These are phyloP conservation scores for Plectranthus barbatus DNA, from an alignment of 257 asterid species.

Conservation along the genomic window DNA sequence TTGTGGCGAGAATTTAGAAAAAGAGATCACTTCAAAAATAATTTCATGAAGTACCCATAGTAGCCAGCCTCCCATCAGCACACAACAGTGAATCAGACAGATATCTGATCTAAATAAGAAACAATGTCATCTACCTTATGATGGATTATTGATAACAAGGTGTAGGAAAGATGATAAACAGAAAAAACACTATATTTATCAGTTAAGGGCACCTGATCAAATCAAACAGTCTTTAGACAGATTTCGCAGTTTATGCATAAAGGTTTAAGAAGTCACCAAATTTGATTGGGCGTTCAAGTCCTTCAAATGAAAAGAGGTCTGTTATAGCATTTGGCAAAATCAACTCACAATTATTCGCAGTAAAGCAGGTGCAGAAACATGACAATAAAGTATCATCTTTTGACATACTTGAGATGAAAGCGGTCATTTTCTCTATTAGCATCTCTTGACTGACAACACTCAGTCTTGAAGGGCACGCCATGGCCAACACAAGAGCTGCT, in stretches of 20 bases:
- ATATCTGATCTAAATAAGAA: background rate
- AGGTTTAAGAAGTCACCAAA: constrained; percentile 18
- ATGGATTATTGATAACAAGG: background rate
- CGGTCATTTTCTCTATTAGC: constrained; percentile 24
- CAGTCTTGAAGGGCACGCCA: constrained; percentile 13
- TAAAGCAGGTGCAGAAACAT: constrained; percentile 1
- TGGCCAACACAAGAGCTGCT: constrained; percentile 18
- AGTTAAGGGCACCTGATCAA: constrained; percentile 29
- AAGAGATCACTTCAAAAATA: no score
- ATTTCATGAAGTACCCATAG: no score
- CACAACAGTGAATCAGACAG: background rate
- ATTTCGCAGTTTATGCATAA: constrained; percentile 18
- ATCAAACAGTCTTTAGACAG: constrained; percentile 24
- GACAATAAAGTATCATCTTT: constrained; percentile 17
- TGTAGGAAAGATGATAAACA: background rate
- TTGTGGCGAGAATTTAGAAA: no score
- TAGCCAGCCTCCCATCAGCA: no score
- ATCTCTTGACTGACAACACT: constrained; percentile 26
- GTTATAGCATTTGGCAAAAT: constrained; percentile 10
- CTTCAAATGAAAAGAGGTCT: constrained; percentile 23
- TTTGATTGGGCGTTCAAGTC: constrained; percentile 18
- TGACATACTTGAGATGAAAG: constrained; percentile 38
- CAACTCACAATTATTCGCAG: constrained; percentile 18
- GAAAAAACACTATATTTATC: background rate
- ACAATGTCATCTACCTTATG: background rate